These are phyloP conservation scores for Rhodotorula sp. DNA, from an alignment of 1,284 basidiomycete genomes.

Conservation along the genomic window DNA sequence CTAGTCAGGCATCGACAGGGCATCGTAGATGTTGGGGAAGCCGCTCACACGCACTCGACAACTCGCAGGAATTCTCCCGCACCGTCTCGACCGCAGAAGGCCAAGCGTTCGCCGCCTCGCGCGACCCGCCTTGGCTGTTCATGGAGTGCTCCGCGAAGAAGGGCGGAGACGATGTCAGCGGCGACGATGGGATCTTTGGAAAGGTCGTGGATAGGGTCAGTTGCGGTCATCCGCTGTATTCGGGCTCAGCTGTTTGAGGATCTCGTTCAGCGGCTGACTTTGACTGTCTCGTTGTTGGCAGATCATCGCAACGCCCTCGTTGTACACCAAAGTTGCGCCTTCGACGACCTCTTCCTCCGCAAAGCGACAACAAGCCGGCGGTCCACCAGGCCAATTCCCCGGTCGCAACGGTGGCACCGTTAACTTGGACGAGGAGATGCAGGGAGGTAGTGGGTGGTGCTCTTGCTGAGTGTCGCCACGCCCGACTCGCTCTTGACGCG, in stretches of 20 bases:
- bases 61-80: conserved; percentile 74
- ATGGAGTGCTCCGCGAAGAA: conserved; percentile 73
- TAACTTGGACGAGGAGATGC: conserved; percentile 34
- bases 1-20: too few species aligned
- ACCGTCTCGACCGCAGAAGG: conserved; percentile 81
- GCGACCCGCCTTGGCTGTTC: conserved; percentile 58
- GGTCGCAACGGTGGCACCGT: conserved; percentile 10
- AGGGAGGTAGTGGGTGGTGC: conserved; percentile 30
- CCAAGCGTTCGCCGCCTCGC: conserved; percentile 72
- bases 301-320: conserved; percentile 51
- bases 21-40: too few species aligned
- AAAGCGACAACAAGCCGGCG: neutral
- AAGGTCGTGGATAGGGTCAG: conserved; percentile 68
- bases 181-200: conserved; percentile 75
- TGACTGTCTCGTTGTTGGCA: conserved; percentile 12
- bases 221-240: neutral
- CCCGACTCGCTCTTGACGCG: too few species aligned
- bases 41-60: neutral
- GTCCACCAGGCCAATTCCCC: conserved; percentile 32
- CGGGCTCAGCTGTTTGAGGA: neutral
- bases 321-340: conserved; percentile 43
- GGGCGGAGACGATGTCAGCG: conserved; percentile 55
- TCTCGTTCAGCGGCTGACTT: neutral
- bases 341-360: neutral
- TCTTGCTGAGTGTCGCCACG: conserved; percentile 17